Evolutionary conservation across 371 early-diverging fungal genomes (phyloP).

Genomic region (Actinomortierella ambigua): DNA sequence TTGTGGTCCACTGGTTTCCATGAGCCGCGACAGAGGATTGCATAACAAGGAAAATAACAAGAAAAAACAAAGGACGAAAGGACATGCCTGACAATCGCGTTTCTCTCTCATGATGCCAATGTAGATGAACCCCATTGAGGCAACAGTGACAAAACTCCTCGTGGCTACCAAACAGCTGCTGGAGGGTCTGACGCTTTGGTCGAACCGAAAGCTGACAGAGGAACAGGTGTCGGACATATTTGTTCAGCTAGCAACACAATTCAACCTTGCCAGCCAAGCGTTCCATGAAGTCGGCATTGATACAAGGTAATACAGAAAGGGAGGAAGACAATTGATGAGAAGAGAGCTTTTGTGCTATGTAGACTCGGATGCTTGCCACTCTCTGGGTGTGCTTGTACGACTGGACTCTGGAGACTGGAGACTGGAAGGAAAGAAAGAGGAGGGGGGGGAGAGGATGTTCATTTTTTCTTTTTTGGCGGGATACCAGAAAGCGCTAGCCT

Average conservation of each 20-base stretch:
- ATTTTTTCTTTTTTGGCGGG: conserved; percentile 1
- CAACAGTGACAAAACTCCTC: conserved; percentile 56
- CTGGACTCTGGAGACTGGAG: too few species aligned
- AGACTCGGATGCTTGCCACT: background rate
- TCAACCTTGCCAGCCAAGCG: conserved; percentile 49
- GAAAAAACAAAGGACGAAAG: background rate
- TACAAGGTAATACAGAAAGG: conserved; percentile 50
- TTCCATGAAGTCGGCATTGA: conserved; percentile 53
- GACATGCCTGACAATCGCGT: background rate
- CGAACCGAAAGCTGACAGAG: conserved; percentile 41
- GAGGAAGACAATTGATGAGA: background rate
- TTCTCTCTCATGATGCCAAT: background rate
- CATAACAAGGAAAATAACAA: background rate
- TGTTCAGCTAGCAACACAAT: conserved; percentile 58
- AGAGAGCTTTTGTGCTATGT: background rate
- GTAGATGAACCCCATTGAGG: conserved; percentile 58
- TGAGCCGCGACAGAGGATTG: background rate
- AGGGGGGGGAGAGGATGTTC: background rate
- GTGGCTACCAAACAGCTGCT: conserved; percentile 61
- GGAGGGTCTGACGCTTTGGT: conserved; percentile 62
- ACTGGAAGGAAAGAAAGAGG: background rate
- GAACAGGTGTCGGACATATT: conserved; percentile 58
- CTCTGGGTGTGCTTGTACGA: background rate
- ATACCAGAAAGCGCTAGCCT: background rate
- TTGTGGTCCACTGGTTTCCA: background rate